Base-by-base conservation (phyloP, 371 early-diverging fungal species). In the Apophysomyces trapeziformis region DNA sequence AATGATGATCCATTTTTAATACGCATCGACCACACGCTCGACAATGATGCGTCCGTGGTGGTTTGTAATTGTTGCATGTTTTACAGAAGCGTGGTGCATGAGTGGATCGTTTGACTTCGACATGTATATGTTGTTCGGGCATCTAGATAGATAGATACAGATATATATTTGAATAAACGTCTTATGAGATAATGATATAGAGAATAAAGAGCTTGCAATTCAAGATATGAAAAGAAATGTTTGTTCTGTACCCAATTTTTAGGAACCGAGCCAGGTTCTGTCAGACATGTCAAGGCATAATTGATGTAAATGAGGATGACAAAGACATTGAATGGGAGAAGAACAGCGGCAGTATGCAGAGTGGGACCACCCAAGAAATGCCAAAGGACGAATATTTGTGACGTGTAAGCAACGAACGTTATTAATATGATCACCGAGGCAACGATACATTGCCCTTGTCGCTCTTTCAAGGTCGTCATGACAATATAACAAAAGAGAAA, bases 1-100 rank as follows among this genome's bases (percentile, higher is more conserved):
- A 98, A 70, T 98, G 99, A 67, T 95, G 95, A 65, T 95, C 95
- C 94, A 94, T 93, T 74, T 94, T 94, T 38, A 94, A 82, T 18
- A 95, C 90, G 78, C 95, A 95, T 63, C 85, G 81, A 43, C 87
- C 81, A 74, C 95, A 95, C 26, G 79, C 73, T 13, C 89, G 80
- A 72, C 95, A 95, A 72, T 95, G 95, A 78, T 94, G 94, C 1
- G 91, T 73, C 37, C 95, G 83, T 9, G 93, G 92, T 21, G 95
- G 95, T 72, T 95, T 95, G 68, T 84, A 90, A 9, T 69, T 80
- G 26, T 89, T 78, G 68, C 95, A 95, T 26, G 83, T 87, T 66
- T 88, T 83, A 67, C 95, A 95, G 70, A 85, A 94, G 57, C 95
- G 84, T 21, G 92, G 92, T 59, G 78, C 79, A 44, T 80, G 80